Percentiles rank a stretch among this genome's conserved stretches.
phyloP scores from a whole-genome alignment of 495 filamentous ascomycete species.

The Pyrenula massariospora region DNA sequence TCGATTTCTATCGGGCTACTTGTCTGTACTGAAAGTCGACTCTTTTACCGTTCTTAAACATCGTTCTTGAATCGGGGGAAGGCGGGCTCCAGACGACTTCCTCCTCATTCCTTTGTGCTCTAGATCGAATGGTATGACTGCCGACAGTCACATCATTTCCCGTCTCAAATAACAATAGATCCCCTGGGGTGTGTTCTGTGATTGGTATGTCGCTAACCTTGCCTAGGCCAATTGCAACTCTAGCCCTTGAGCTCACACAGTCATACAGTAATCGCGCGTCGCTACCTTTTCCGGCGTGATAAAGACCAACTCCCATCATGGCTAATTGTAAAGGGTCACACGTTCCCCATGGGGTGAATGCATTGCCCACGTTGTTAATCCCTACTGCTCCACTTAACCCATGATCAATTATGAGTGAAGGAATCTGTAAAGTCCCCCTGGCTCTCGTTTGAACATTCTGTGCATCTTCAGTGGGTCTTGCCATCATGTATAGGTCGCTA shows the following conservation, averaged over 20 bases:
- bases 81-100: not conserved
- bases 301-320: slow-evolving; percentile 52
- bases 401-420: slow-evolving; percentile 49
- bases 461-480: slow-evolving; percentile 21
- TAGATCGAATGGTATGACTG: not conserved
- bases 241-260: slow-evolving; percentile 46
- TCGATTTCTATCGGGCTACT: no score
- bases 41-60: not conserved
- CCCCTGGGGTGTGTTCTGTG: not conserved
- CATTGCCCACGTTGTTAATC: slow-evolving; percentile 71
- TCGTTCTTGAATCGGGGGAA: not conserved
- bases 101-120: not conserved
- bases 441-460: slow-evolving; percentile 18
- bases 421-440: slow-evolving; percentile 51
- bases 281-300: slow-evolving; percentile 49
- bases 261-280: slow-evolving; percentile 51
- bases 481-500: slow-evolving; percentile 67
- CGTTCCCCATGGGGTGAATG: slow-evolving; percentile 64
- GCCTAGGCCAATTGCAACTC: not conserved
- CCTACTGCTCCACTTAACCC: slow-evolving; percentile 48
- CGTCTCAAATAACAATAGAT: not conserved
- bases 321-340: slow-evolving; percentile 58
- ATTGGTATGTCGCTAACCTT: not conserved
- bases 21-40: no score
- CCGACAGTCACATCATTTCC: not conserved